These are phyloP conservation scores for Kodamaea lidongshanica DNA, from an alignment of 805 yeast species.

Conservation along the genomic window DNA sequence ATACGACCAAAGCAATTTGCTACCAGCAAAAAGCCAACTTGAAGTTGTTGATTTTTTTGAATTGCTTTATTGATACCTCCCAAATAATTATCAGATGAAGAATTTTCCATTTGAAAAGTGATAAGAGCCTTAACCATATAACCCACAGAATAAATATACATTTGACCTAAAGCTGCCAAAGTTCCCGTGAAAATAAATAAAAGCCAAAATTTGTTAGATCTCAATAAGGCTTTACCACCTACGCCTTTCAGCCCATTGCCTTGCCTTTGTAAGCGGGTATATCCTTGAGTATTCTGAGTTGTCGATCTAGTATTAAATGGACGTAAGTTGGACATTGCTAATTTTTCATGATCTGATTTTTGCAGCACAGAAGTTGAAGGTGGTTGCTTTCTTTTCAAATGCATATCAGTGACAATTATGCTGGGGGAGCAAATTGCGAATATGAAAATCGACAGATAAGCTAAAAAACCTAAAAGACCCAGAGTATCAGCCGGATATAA, in stretches of 20 bases:
- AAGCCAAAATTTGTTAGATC: conserved; percentile 31
- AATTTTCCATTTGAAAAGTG: conserved; percentile 10
- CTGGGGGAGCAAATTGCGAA: conserved; percentile 43
- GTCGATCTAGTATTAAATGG: conserved; percentile 6
- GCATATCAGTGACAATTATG: conserved; percentile 35
- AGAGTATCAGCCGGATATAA: conserved; percentile 55
- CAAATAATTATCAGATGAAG: conserved; percentile 3
- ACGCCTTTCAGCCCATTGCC: conserved; percentile 5
- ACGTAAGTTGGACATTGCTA: conserved; percentile 8
- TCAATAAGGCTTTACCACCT: conserved; percentile 17
- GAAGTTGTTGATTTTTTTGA: conserved; percentile 58
- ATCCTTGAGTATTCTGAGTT: conserved; percentile 8
- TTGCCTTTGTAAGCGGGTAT: conserved; percentile 3
- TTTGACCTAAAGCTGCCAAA: conserved; percentile 40
- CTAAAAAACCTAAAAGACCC: conserved; percentile 44
- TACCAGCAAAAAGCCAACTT: conserved; percentile 66
- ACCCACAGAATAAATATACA: conserved; percentile 43
- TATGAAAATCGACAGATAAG: conserved; percentile 36
- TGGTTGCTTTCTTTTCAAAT: conserved; percentile 12
- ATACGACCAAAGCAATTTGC: conserved; percentile 65
- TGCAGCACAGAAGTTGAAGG: conserved; percentile 1
- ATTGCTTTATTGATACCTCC: conserved; percentile 27
- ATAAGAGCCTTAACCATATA: conserved; percentile 39
- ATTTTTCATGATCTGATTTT: conserved; percentile 2
- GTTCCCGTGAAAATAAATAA: conserved; percentile 33